Base-by-base conservation (phyloP, 176 grass and related monocot species). In the Aegilops sharonensis region DNA sequence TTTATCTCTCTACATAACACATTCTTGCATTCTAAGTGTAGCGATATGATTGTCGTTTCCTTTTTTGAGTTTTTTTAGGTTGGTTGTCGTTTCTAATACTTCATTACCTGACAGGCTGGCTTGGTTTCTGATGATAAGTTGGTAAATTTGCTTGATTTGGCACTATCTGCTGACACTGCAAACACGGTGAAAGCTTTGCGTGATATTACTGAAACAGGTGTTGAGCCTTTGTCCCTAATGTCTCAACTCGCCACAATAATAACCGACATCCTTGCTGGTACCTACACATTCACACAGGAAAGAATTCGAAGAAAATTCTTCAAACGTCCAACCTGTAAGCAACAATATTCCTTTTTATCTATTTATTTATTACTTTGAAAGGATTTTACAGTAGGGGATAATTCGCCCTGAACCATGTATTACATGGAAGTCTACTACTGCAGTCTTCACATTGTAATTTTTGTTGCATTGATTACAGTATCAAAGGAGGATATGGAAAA, bases 231-330 rank as follows among this genome's bases (percentile, higher is more conserved):
- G 77, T 89, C 88, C 20, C 87, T 99, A 81, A 99, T 96, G 93
- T 96, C 97, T 68, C 97, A 99, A 91, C 87, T 99, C 84, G 97
- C 94, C 54, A 94, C 94, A 76, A 88, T 94, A 83, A 94, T 99
- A 42, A 96, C 97, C 40, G 97, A 99, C 81, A 96, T 99, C 60
- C 92, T 99, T 86, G 94, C 94, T 76, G 97, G 97, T 35, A 91
- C 88, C 77, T 94, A 92, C 82, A 75, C 63, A 56, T 92, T 96
- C 85, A 72, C 84, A 67, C 89, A 31, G 78, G 93, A 82, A 91
- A 81, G 82, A 84, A 59, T 79, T 78, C 87, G 80, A 35, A 85
- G 94, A 81, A 99, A 96, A 82, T 99, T 99, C 87, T 99, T 99
- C 85, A 89, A 91, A 70, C 89, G 35, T 73, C 90, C 88, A 80